Evolutionary conservation across 1,139 yeast genomes (phyloP), one percentile per base, ranked within the genome.

Genomic region (Geotrichum histeridarum): DNA sequence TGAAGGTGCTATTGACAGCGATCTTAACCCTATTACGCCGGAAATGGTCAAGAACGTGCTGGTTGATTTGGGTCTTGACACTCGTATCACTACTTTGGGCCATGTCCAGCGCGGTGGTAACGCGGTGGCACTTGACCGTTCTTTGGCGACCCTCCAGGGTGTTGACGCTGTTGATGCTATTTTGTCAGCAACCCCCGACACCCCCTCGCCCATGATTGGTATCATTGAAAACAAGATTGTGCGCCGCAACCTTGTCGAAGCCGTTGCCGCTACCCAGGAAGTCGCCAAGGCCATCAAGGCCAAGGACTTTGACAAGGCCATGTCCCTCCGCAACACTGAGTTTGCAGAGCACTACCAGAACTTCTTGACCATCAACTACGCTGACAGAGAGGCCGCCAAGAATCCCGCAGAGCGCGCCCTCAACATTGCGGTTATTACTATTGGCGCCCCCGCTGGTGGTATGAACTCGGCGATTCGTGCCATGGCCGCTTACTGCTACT

Each of bases 71-170:
- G 96, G 96, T 5, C 78, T 93, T 55, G 99, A 93, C 67, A 91
- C 98, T 17, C 81, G 99, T 71, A 84, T 91, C 65, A 93, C 99
- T 51, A 89, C 95, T 30, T 77, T 93, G 62, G 99, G 99, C 42
- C 99, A 93, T 69, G 96, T 93, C 49, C 99, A 93, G 76, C 83
- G 99, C 74, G 99, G 99, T 73, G 99, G 99, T 69, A 80, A 95
- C 44, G 97, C 99, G 2, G 96, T 90, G 54, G 96, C 98, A 3
- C 85, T 77, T 67, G 99, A 93, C 70, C 81, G 99, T 66, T 73
- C 86, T 67, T 74, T 93, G 61, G 96, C 97, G 35, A 91, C 99
- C 27, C 71, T 91, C 63, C 99, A 93, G 76, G 99, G 98, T 70
- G 96, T 91, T 37, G 98, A 91, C 67, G 98, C 99, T 8, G 95